Percentiles rank a stretch among this genome's conserved stretches.
phyloP scores from a whole-genome alignment of 345 rosid genomes.

The Gossypium mustelinum region DNA sequence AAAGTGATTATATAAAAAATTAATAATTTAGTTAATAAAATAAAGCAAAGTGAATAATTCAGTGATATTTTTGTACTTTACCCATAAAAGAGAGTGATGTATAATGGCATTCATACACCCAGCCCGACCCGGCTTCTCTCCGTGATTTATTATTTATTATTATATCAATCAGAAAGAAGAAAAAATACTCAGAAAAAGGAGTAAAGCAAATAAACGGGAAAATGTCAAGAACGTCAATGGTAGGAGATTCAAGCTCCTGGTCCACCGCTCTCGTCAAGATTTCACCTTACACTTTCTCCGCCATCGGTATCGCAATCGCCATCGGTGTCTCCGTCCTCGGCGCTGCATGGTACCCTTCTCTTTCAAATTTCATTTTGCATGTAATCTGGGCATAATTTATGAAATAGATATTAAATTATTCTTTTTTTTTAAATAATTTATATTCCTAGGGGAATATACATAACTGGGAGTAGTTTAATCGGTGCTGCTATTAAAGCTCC shows the following conservation, averaged over 20 bases:
- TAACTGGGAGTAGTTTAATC: slow-evolving; percentile 95
- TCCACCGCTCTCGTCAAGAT: slow-evolving; percentile 61
- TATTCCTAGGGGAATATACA: slow-evolving; percentile 78
- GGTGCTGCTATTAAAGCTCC: slow-evolving; percentile 99
- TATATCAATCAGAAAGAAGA: neutral
- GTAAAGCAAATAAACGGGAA: neutral
- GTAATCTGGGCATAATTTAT: neutral
- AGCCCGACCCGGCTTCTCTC: neutral
- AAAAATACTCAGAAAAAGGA: neutral
- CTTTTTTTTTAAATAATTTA: neutral
- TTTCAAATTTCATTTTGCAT: neutral
- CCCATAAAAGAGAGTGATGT: neutral
- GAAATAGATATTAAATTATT: neutral
- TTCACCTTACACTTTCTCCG: slow-evolving; percentile 94
- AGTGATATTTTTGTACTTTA: no score
- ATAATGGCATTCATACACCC: neutral
- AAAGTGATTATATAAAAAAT: no score
- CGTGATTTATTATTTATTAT: neutral
- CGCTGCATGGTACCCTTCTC: slow-evolving; percentile 77
- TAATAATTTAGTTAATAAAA: no score
- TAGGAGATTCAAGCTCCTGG: slow-evolving; percentile 70
- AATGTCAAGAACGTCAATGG: slow-evolving; percentile 40
- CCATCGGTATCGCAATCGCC: slow-evolving; percentile 87
- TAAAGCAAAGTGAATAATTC: no score
- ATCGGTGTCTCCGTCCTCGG: slow-evolving; percentile 99